Base-by-base conservation (phyloP, 1,284 basidiomycete species). In the Ceratobasidium sp. region DNA sequence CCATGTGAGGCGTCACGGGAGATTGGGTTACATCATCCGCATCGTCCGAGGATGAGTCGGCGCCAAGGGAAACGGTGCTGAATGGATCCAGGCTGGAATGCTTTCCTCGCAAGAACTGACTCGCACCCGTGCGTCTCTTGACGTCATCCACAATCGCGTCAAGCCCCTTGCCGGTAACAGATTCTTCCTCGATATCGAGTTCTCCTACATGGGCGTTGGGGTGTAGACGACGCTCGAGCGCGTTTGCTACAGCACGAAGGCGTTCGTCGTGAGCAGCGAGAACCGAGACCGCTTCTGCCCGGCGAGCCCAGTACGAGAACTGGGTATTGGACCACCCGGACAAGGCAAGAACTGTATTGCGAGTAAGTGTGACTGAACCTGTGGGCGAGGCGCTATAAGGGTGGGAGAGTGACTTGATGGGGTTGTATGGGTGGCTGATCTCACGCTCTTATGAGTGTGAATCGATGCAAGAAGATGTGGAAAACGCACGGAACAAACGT, bases 261-360 rank as follows among this genome's bases (percentile, higher is more conserved):
- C 81, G 81, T 36, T 78, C 77, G 74, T 85, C 83, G 58, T 82
- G 79, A 54, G 78, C 75, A 18, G 80, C 79, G 38, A 84, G 80
- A 44, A 85, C 83, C 72, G 82, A 84, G 59, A 84, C 80, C 36
- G 83, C 84, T 75, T 85, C 84, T 6, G 81, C 78, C 30, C 83
- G 83, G 61, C 83, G 83, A 25, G 83, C 83, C 83, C 83, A 84
- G 72, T 84, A 84, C 54, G 84, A 84, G 66, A 85, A 85, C 73
- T 84, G 83, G 4, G 83, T 84, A 70, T 84, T 85, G 25, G 84
- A 85, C 83, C 83, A 84, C 67, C 83, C 83, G 3, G 83, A 84
- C 54, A 84, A 80, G 54, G 81, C 77, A 66, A 84, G 81, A 56
- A 84, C 82, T 49, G 83, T 83, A 53, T 83, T 81, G 42, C 83